These are phyloP conservation scores for Beauveria pseudobassiana DNA, from an alignment of 2,329 filamentous ascomycete species.

Conservation along the genomic window DNA sequence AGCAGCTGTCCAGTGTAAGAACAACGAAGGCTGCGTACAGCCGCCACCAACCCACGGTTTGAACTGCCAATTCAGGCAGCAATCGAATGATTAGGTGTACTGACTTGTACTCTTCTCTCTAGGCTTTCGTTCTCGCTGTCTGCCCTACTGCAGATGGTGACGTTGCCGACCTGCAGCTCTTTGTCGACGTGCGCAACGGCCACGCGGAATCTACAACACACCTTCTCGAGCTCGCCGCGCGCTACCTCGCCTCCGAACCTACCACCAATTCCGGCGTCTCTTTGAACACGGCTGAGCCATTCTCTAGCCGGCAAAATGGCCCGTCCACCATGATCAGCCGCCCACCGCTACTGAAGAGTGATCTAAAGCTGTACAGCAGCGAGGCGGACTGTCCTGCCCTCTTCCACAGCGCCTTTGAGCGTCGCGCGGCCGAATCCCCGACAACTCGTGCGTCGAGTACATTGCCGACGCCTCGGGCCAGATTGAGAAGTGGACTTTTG, in stretches of 20 bases:
- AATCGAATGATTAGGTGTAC: background rate
- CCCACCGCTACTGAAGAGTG: slow-evolving; percentile 8
- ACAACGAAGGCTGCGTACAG: background rate
- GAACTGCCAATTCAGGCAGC: too few species aligned
- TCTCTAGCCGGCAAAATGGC: slow-evolving; percentile 9
- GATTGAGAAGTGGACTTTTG: slow-evolving; percentile 9
- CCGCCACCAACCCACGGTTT: background rate
- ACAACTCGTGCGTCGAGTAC: slow-evolving; percentile 8
- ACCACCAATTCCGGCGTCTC: background rate
- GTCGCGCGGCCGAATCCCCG: slow-evolving; percentile 3
- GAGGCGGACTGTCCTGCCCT: slow-evolving; percentile 8
- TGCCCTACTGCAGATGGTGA: background rate
- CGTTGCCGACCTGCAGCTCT: slow-evolving; percentile 6
- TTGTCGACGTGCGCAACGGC: slow-evolving; percentile 10
- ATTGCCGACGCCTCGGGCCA: slow-evolving; percentile 5
- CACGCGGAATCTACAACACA: background rate
- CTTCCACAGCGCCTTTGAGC: slow-evolving; percentile 9
- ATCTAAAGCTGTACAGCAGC: background rate
- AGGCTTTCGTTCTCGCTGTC: slow-evolving; percentile 4
- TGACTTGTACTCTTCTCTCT: background rate
- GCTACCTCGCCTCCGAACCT: slow-evolving; percentile 5
- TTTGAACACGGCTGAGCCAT: background rate
- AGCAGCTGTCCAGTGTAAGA: slow-evolving; percentile 8
- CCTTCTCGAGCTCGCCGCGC: slow-evolving; percentile 11
- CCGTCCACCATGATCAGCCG: slow-evolving; percentile 6